These are phyloP conservation scores for Areca catechu DNA, from an alignment of 176 grass and related monocot species.

Conservation along the genomic window DNA sequence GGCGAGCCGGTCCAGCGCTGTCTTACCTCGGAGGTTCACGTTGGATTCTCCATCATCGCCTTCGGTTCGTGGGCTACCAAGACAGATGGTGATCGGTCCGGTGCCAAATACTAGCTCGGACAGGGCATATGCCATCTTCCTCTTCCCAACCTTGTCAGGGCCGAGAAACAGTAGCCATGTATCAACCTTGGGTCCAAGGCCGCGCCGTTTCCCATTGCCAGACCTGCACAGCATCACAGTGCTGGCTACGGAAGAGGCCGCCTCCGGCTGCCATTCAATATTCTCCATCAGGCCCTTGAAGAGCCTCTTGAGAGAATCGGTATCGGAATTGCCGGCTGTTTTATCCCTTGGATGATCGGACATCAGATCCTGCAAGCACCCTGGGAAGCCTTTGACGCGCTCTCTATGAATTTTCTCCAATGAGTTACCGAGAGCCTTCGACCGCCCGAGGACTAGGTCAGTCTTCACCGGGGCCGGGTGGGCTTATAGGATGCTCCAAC, in stretches of 20 bases:
- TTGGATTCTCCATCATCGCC: slow-evolving; percentile 21
- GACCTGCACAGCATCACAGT: slow-evolving; percentile 29
- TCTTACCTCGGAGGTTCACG: slow-evolving; percentile 29
- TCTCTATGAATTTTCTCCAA: neutral
- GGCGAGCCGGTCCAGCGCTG: slow-evolving; percentile 39
- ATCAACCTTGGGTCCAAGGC: slow-evolving; percentile 19
- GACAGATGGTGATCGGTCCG: slow-evolving; percentile 25
- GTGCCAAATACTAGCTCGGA: slow-evolving; percentile 35
- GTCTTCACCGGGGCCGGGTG: slow-evolving; percentile 31
- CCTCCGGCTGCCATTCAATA: slow-evolving; percentile 65
- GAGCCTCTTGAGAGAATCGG: slow-evolving; percentile 24
- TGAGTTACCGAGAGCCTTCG: neutral
- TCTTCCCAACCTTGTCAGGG: slow-evolving; percentile 51
- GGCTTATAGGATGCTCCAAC: neutral
- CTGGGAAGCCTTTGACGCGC: neutral
- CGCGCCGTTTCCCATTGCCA: slow-evolving; percentile 12
- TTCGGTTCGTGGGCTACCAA: slow-evolving; percentile 1
- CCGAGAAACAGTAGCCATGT: slow-evolving; percentile 61
- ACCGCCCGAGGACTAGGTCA: slow-evolving; percentile 35
- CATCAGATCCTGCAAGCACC: neutral
- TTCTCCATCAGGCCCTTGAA: slow-evolving; percentile 37
- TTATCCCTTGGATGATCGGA: too few relatives aligned
- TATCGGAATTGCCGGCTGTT: too few relatives aligned
- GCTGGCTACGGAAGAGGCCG: slow-evolving; percentile 26
- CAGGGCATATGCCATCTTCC: slow-evolving; percentile 53